These are phyloP conservation scores for Colletotrichum acutatum DNA, from an alignment of 2,329 filamentous ascomycete species.

Conservation along the genomic window DNA sequence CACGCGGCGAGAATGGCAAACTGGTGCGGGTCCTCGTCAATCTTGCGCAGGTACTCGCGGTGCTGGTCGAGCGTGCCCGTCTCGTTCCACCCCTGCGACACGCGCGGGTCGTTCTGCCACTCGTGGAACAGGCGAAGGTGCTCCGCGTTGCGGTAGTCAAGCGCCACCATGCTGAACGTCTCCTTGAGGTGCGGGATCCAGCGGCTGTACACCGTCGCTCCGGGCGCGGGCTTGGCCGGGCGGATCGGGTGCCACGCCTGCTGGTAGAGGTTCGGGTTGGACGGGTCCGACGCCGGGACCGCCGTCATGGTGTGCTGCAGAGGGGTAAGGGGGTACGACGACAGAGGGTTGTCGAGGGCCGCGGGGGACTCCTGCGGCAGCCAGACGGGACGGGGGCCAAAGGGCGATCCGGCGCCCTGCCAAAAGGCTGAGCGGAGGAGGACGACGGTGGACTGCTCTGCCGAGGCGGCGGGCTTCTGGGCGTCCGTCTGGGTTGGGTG, in stretches of 20 bases:
- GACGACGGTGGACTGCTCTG: constrained; percentile 50
- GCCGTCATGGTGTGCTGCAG: constrained; percentile 57
- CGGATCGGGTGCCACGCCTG: constrained; percentile 78
- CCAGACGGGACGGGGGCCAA: constrained; percentile 73
- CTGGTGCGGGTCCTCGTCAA: constrained; percentile 78
- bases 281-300: constrained; percentile 51
- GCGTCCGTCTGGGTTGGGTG: constrained; percentile 53
- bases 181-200: constrained; percentile 81
- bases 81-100: constrained; percentile 84
- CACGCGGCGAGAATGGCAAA: constrained; percentile 77
- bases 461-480: constrained; percentile 42
- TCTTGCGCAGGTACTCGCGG: constrained; percentile 74
- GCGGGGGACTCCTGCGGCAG: constrained; percentile 57
- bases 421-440: constrained; percentile 70
- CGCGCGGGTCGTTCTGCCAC: constrained; percentile 87
- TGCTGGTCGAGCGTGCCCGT: constrained; percentile 81
- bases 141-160: constrained; percentile 72
- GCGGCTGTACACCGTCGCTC: constrained; percentile 79
- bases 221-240: constrained; percentile 76
- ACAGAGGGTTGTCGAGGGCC: constrained; percentile 50
- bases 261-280: constrained; percentile 52
- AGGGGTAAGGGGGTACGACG: constrained; percentile 60
- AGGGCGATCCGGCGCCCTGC: constrained; percentile 76
- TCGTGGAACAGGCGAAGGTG: constrained; percentile 79
- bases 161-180: constrained; percentile 80